Evolutionary conservation across 2,329 filamentous ascomycete genomes (phyloP), one percentile per base, ranked within the genome.

Genomic region (Nemania abortiva): DNA sequence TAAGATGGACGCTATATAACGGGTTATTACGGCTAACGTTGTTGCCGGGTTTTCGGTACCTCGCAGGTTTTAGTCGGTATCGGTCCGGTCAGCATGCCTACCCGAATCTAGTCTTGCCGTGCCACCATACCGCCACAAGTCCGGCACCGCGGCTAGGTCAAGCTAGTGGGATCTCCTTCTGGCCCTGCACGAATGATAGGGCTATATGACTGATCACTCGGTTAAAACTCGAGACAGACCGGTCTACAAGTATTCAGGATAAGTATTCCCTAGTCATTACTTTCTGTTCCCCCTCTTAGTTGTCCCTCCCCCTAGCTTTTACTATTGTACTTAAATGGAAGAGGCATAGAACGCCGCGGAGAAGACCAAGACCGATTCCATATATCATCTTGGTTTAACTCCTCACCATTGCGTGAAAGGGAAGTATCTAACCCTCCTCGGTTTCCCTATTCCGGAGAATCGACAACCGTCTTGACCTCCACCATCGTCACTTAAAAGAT

Each of bases 1-100:
- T 13, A 37, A 50, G 13, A 20, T 50, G 27, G 53, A 29, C 39
- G 57, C 52, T 64, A 37, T 37, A 11, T 37, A 10, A 37, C 22
- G 42, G 34, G 31, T 52, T 55, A 49, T 27, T 24, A 49, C 39
- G 34, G 60, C 61, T 65, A 63, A 65, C 57, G 3, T 63, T 65
- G 20, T 45, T 57, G 47, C 49, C 55, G 29, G 53, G 53, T 59
- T 39, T 47, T 45, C 42, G 52, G 61, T 53, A 37, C 39, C 59
- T 50, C 20, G 54, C 22, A 52, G 18, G n/a, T 56, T 39, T 24
- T 49, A 42, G 64, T 70, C 65, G 61, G 65, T 49, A 60, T 57
- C 34, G 59, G 55, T 64, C 59, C 68, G 55, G 64, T 61, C 64
- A 70, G 60, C 54, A 56, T 31, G 37, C 58, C 61, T 68, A 70